These are phyloP conservation scores for Dittrichia graveolens DNA, from an alignment of 129 eudicot species.

Conservation along the genomic window DNA sequence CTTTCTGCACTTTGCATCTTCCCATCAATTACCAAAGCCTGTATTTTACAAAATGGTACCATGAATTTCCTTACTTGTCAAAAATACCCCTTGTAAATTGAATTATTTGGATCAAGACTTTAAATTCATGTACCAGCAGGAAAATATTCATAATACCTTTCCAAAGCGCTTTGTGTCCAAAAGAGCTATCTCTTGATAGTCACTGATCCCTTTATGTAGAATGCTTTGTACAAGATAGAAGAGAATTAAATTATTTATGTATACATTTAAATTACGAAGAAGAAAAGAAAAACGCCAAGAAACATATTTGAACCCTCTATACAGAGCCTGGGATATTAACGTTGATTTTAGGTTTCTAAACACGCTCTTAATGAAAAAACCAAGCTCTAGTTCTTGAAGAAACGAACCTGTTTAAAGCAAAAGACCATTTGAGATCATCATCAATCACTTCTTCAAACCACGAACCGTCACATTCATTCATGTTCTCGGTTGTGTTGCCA, in stretches of 20 bases:
- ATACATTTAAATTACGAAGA: too few species aligned
- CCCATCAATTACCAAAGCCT: constrained; percentile 88
- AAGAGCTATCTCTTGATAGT: constrained; percentile 83
- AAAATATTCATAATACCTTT: constrained; percentile 45
- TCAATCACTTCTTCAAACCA: constrained; percentile 95
- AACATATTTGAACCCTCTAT: too few species aligned
- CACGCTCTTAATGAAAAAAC: too few species aligned
- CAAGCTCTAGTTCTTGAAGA: not conserved
- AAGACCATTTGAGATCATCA: constrained; percentile 72
- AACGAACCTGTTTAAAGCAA: constrained; percentile 75
- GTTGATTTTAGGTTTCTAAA: too few species aligned
- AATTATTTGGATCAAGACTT: too few species aligned
- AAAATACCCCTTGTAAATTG: not conserved
- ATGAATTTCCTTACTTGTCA: not conserved
- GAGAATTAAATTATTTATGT: not conserved
- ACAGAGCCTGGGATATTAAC: too few species aligned
- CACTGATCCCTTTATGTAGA: constrained; percentile 70
- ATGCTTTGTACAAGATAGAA: constrained; percentile 45
- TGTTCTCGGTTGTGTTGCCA: not conserved
- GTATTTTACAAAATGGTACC: not conserved
- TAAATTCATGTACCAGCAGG: not conserved
- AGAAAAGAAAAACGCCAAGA: too few species aligned
- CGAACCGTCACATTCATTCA: constrained; percentile 8
- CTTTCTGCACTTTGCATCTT: constrained; percentile 97
- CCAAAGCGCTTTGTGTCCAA: constrained; percentile 95